Percentiles rank a stretch among this genome's conserved stretches.
phyloP scores from a whole-genome alignment of 805 yeast genomes.

The Saccharomycopsis olivae region DNA sequence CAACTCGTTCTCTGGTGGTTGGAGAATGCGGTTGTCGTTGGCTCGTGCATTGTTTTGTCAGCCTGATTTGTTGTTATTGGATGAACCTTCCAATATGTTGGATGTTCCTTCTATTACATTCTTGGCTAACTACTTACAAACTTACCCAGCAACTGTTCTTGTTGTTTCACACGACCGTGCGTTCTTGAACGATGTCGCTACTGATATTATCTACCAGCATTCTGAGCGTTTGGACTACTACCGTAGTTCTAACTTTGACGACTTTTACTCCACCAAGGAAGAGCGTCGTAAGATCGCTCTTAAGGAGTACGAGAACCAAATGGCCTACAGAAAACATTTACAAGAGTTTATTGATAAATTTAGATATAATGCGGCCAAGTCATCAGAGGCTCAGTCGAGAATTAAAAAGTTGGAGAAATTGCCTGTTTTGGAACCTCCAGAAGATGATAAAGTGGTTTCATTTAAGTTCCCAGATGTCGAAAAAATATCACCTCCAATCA shows the following conservation, averaged over 20 bases:
- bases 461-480: conserved; percentile 96
- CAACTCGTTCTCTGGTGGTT: conserved; percentile 96
- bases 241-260: conserved; percentile 86
- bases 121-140: conserved; percentile 79
- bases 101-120: conserved; percentile 98
- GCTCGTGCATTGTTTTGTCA: conserved; percentile 97
- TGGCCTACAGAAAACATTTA: conserved; percentile 89
- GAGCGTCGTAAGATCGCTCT: conserved; percentile 89
- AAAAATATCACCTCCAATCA: conserved; percentile 81
- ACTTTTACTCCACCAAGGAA: conserved; percentile 86
- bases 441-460: conserved; percentile 73
- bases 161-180: conserved; percentile 98
- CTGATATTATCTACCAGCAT: conserved; percentile 96
- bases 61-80: conserved; percentile 85
- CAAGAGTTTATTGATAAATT: conserved; percentile 93
- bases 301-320: conserved; percentile 94
- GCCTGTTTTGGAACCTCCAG: conserved; percentile 89
- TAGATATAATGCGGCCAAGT: conserved; percentile 95
- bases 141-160: conserved; percentile 84
- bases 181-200: conserved; percentile 93
- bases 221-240: conserved; percentile 95
- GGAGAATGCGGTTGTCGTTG: conserved; percentile 99
- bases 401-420: conserved; percentile 92
- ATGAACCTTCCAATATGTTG: conserved; percentile 99
- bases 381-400: conserved; percentile 96